These are phyloP conservation scores for Rasamsonia emersonii DNA, from an alignment of 2,329 filamentous ascomycete species.

Conservation along the genomic window DNA sequence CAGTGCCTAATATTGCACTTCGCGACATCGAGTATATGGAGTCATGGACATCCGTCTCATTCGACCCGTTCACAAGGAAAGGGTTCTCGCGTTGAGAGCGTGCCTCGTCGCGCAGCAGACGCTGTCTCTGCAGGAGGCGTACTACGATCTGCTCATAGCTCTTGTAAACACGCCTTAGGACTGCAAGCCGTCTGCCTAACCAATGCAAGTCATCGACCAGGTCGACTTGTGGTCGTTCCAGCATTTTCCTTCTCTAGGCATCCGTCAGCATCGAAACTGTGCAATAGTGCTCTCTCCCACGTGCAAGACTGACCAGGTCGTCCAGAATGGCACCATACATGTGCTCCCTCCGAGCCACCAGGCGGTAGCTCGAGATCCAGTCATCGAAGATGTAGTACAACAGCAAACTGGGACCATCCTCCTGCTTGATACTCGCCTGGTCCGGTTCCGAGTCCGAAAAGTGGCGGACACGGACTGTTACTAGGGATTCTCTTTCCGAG, in stretches of 20 bases:
- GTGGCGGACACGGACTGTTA: conserved; percentile 38
- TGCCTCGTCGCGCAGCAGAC: conserved; percentile 28
- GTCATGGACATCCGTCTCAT: conserved; percentile 29
- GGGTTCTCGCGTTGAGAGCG: conserved; percentile 14
- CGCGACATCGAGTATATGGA: conserved; percentile 25
- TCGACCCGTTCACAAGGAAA: conserved; percentile 14
- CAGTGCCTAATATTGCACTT: conserved; percentile 9
- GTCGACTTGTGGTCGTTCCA: conserved; percentile 39
- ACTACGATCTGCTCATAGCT: conserved; percentile 55
- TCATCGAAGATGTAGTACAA: conserved; percentile 63
- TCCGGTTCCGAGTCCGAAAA: conserved; percentile 22
- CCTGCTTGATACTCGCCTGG: conserved; percentile 28
- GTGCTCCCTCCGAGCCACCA: conserved; percentile 50
- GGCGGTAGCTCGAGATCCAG: conserved; percentile 54
- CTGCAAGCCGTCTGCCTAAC: conserved; percentile 52
- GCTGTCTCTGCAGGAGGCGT: conserved; percentile 48
- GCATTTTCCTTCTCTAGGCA: conserved; percentile 45
- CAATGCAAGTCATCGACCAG: conserved; percentile 47
- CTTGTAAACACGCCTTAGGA: conserved; percentile 54
- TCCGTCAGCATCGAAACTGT: conserved; percentile 5
- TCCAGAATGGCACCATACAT: conserved; percentile 43
- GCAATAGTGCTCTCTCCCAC: neutral
- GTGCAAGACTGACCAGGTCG: conserved; percentile 33
- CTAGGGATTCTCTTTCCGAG: conserved; percentile 42
- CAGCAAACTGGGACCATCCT: conserved; percentile 52